These are phyloP conservation scores for Rhypophila decipiens DNA, from an alignment of 495 filamentous ascomycete genomes.

Conservation along the genomic window DNA sequence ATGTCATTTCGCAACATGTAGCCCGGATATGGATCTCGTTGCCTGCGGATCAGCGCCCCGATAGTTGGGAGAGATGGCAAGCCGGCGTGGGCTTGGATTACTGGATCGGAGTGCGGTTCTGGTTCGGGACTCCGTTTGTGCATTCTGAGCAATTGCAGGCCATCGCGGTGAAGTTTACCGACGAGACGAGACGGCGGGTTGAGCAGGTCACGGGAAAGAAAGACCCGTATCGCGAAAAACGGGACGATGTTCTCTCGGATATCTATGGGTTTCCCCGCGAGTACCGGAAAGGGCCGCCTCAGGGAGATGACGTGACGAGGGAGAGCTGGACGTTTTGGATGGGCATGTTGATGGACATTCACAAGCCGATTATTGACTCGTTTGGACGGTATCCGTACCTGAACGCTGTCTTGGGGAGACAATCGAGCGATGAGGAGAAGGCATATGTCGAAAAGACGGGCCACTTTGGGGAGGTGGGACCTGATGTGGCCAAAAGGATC, in stretches of 20 bases:
- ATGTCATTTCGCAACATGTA: conserved; percentile 9
- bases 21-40: conserved; percentile 6
- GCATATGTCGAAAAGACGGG: conserved; percentile 6
- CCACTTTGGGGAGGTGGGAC: conserved; percentile 7
- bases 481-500: conserved; percentile 8
- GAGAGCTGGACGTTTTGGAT: conserved; percentile 16
- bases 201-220: conserved; percentile 5
- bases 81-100: conserved; percentile 12
- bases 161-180: conserved; percentile 5
- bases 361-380: conserved; percentile 15
- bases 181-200: conserved; percentile 7
- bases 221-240: conserved; percentile 8
- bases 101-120: conserved; percentile 13
- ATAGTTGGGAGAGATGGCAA: conserved; percentile 12
- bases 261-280: conserved; percentile 9
- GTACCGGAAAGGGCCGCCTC: conserved; percentile 4
- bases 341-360: conserved; percentile 16
- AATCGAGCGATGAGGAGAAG: conserved; percentile 9
- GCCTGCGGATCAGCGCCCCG: conserved; percentile 7
- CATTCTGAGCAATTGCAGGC: conserved; percentile 11
- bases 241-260: conserved; percentile 6
- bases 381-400: conserved; percentile 19
- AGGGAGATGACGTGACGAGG: conserved; percentile 8
- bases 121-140: conserved; percentile 13
- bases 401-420: conserved; percentile 13